Percentiles rank a stretch among this genome's conserved stretches.
Conservation (phyloP, 2,329 filamentous ascomycete species). For the Huntiella abstrusa region DNA sequence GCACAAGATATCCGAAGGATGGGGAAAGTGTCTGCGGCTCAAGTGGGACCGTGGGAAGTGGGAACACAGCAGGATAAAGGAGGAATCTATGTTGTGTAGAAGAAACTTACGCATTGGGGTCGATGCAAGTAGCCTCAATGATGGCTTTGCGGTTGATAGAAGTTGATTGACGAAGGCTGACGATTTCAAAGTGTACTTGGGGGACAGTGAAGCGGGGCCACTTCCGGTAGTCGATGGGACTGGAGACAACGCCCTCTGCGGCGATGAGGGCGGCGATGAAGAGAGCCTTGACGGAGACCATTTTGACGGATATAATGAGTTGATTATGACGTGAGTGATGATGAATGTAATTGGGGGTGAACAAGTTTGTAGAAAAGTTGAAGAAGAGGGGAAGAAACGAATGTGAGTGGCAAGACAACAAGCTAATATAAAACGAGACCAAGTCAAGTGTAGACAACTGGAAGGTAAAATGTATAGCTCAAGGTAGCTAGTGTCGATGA, state of each 20-base stretch:
- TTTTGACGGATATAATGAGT: slow-evolving; percentile 13
- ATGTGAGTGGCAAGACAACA: slow-evolving; percentile 2
- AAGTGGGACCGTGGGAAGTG: no score
- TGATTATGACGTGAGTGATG: not conserved
- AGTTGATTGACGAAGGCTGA: slow-evolving; percentile 22
- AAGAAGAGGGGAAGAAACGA: not conserved
- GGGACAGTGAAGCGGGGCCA: slow-evolving; percentile 22
- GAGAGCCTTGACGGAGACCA: slow-evolving; percentile 18
- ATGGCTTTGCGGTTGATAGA: slow-evolving; percentile 24
- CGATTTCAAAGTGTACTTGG: slow-evolving; percentile 26
- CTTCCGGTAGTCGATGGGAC: slow-evolving; percentile 17
- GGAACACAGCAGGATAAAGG: no score
- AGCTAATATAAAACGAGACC: not conserved
- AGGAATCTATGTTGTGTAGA: no score
- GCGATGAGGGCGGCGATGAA: slow-evolving; percentile 18
- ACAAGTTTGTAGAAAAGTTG: not conserved
- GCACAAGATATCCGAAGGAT: no score
- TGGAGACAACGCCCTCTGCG: slow-evolving; percentile 17
- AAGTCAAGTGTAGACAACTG: slow-evolving; percentile 1
- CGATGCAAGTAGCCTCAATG: slow-evolving; percentile 22
- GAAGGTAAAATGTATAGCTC: not conserved
- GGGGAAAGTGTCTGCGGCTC: no score
- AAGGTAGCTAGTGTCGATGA: not conserved
- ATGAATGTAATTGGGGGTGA: not conserved
- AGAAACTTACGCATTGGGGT: slow-evolving; percentile 22